phyloP scores from a whole-genome alignment of 148 eudicot genomes.

The Pharnaceum exiguum region DNA sequence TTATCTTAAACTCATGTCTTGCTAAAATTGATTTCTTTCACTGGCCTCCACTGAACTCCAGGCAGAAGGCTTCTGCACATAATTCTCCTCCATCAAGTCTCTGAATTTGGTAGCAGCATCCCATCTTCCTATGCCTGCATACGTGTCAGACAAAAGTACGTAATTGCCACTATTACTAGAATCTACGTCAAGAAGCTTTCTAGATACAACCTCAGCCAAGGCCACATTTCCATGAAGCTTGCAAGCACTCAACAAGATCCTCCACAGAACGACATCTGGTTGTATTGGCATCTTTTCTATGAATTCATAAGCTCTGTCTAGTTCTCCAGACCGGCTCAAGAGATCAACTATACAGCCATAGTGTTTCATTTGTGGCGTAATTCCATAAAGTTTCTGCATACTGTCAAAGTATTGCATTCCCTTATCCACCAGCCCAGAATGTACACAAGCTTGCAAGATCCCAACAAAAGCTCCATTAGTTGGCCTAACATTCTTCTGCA shows the following conservation, averaged over 20 bases:
- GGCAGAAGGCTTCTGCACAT: slow-evolving; percentile 51
- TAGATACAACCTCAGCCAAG: slow-evolving; percentile 50
- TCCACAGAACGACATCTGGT: slow-evolving; percentile 57
- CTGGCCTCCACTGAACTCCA: slow-evolving; percentile 44
- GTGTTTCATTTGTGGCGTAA: slow-evolving; percentile 68
- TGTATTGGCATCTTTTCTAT: slow-evolving; percentile 48
- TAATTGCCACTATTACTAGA: slow-evolving; percentile 59
- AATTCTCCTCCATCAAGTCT: slow-evolving; percentile 38
- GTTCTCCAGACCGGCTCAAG: slow-evolving; percentile 55
- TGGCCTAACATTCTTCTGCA: slow-evolving; percentile 34
- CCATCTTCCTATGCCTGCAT: slow-evolving; percentile 65
- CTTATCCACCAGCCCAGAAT: slow-evolving; percentile 60
- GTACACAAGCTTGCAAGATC: slow-evolving; percentile 62
- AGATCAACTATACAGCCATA: slow-evolving; percentile 84
- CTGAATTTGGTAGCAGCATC: slow-evolving; percentile 57
- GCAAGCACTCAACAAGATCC: slow-evolving; percentile 70
- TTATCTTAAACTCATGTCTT: no score
- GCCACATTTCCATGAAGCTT: slow-evolving; percentile 50
- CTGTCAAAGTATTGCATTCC: slow-evolving; percentile 52
- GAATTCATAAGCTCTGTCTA: slow-evolving; percentile 58
- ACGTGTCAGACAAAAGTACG: slow-evolving; percentile 44
- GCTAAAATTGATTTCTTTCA: background rate
- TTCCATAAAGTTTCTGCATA: slow-evolving; percentile 47
- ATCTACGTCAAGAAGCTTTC: slow-evolving; percentile 54
- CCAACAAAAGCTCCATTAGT: slow-evolving; percentile 66